Evolutionary conservation across 495 filamentous ascomycete genomes (phyloP), one percentile per base, ranked within the genome.

Genomic region (Geoglossum glabrum): DNA sequence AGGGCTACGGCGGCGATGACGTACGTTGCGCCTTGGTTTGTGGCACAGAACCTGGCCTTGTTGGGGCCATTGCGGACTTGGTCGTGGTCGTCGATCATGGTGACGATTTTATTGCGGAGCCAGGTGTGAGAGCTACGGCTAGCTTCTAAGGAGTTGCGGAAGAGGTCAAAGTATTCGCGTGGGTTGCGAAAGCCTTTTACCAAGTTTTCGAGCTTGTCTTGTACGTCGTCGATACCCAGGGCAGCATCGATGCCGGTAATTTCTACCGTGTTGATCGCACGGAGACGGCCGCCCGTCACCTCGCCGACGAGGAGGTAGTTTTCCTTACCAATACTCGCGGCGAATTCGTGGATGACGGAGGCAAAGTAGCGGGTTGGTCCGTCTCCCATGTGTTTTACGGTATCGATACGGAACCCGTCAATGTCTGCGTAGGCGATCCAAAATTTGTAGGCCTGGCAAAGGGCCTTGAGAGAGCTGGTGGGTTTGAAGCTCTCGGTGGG

Each of bases 11-110:
- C 64, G 4, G 57, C 55, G 28, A 64, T 31, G 11, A 55, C 43
- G 13, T 62, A 58, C 21, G 54, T 56, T 9, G 51, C 28, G 0
- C 59, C 64, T 11, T 56, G 17, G 1, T 40, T 7, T 6, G 51
- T 54, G 1, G 54, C 59, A 34, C 64, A 64, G 43, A 64, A 65
- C 1, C 64, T 54, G 1, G 57, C 60, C 40, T 65, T 65, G 23
- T 58, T 49, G 1, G 17, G 33, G 21, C 55, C 50, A 7, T 60
- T 49, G 60, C 62, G 60, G 19, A 65, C 52, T 45, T 65, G 64
- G 30, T 65, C 64, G 36, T 65, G 64, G 50, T 65, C 64, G 52
- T 65, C 64, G 25, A 65, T 62, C 64, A 65, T 65, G 3, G 62
- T 64, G 17, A 65, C 62, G 49, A 65, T 9, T 28, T 61, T 64